Conservation (phyloP, 352 stramenopile species). For the Phytophthora brassicae region DNA sequence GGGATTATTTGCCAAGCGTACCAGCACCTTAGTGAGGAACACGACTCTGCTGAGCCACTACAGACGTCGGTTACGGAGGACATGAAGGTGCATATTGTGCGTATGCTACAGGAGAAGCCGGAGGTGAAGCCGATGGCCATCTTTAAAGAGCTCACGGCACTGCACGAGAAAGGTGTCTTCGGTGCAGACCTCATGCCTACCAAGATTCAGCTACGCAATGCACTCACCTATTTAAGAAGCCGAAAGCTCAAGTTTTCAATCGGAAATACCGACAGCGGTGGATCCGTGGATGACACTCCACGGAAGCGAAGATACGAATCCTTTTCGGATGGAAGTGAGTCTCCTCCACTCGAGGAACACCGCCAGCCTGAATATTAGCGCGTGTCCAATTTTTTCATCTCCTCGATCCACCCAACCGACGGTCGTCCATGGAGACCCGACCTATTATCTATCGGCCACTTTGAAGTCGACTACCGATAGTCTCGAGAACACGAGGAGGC, state of each 20-base stretch:
- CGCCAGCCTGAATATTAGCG: constrained; percentile 49
- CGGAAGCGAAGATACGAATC: constrained; percentile 52
- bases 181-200: constrained; percentile 78
- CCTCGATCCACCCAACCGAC: constrained; percentile 1
- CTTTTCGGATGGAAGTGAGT: constrained; percentile 59
- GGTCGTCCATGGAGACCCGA: constrained; percentile 1
- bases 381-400: constrained; percentile 12
- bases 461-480: constrained; percentile 19
- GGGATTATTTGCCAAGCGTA: constrained; percentile 78
- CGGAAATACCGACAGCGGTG: constrained; percentile 13
- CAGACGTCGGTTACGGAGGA: constrained; percentile 75
- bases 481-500: constrained; percentile 13
- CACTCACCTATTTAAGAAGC: constrained; percentile 79
- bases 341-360: constrained; percentile 57
- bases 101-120: constrained; percentile 61
- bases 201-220: constrained; percentile 82
- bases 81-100: constrained; percentile 74
- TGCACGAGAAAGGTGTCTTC: constrained; percentile 60
- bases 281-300: constrained; percentile 11
- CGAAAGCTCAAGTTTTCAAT: constrained; percentile 58
- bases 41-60: constrained; percentile 72
- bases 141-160: constrained; percentile 62
- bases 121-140: constrained; percentile 80
- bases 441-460: constrained; percentile 27
- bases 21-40: constrained; percentile 73